These are phyloP conservation scores for Podaxis sp. DNA, from an alignment of 768 basidiomycete genomes.

Conservation along the genomic window DNA sequence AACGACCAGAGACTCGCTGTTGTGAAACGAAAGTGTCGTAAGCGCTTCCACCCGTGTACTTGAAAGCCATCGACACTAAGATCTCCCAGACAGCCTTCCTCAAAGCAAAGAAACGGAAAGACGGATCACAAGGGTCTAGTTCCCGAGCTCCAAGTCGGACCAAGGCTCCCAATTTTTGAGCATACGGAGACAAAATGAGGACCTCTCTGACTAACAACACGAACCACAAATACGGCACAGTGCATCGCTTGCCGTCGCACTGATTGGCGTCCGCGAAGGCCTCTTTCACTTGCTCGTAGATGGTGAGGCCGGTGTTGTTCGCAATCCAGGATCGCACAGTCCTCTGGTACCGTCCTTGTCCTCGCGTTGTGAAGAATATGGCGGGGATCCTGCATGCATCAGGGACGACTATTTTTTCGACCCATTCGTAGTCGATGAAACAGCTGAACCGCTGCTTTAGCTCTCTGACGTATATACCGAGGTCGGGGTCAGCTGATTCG, in stretches of 20 bases:
- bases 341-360: background rate
- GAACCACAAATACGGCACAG: background rate
- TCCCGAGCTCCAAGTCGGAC: background rate
- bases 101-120: slow-evolving; percentile 3
- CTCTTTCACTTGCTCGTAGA: background rate
- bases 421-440: background rate
- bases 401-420: background rate
- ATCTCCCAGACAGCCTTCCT: background rate
- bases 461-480: background rate
- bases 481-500: background rate
- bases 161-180: background rate
- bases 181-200: background rate
- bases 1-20: background rate
- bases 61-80: background rate
- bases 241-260: background rate
- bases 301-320: background rate
- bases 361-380: background rate
- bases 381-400: background rate
- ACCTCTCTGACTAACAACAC: slow-evolving; percentile 3
- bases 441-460: background rate
- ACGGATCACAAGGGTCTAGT: background rate
- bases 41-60: background rate
- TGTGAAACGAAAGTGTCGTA: background rate
- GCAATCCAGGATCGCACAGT: background rate
- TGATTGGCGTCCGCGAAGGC: background rate